phyloP scores from a whole-genome alignment of 2,329 filamentous ascomycete species.

The Microdochium paspali region DNA sequence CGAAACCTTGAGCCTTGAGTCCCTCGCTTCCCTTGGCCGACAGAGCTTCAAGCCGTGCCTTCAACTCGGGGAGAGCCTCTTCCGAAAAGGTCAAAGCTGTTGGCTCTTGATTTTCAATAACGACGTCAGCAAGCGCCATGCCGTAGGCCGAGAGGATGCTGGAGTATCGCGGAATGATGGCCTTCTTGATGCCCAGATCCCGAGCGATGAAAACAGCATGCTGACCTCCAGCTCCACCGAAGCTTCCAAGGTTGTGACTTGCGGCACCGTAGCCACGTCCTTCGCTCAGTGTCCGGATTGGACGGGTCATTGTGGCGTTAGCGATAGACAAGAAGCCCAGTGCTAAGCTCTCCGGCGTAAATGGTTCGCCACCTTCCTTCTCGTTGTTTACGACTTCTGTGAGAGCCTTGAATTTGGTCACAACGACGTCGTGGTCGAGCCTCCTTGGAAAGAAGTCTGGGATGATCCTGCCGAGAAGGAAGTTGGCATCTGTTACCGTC shows the following conservation, averaged over 20 bases:
- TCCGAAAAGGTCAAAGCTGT: slow-evolving; percentile 12
- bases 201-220: slow-evolving; percentile 31
- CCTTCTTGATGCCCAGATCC: slow-evolving; percentile 24
- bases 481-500: slow-evolving; percentile 64
- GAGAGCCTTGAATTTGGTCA: slow-evolving; percentile 29
- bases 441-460: slow-evolving; percentile 63
- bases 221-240: slow-evolving; percentile 69
- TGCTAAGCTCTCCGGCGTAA: slow-evolving; percentile 34
- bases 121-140: slow-evolving; percentile 29
- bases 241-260: slow-evolving; percentile 22
- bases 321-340: slow-evolving; percentile 68
- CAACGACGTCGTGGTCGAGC: slow-evolving; percentile 35
- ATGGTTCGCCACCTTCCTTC: slow-evolving; percentile 14
- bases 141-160: slow-evolving; percentile 30
- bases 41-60: slow-evolving; percentile 17
- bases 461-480: slow-evolving; percentile 51
- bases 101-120: slow-evolving; percentile 24
- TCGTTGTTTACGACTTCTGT: slow-evolving; percentile 30
- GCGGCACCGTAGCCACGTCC: slow-evolving; percentile 30
- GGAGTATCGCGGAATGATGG: slow-evolving; percentile 5
- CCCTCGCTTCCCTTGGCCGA: slow-evolving; percentile 22
- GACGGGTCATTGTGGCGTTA: slow-evolving; percentile 68
- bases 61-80: slow-evolving; percentile 6
- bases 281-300: slow-evolving; percentile 56
- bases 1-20: slow-evolving; percentile 31